Percentiles rank a stretch among this genome's conserved stretches.
phyloP scores from a whole-genome alignment of 2,329 filamentous ascomycete species.

The Thielaviopsis ethacetica region DNA sequence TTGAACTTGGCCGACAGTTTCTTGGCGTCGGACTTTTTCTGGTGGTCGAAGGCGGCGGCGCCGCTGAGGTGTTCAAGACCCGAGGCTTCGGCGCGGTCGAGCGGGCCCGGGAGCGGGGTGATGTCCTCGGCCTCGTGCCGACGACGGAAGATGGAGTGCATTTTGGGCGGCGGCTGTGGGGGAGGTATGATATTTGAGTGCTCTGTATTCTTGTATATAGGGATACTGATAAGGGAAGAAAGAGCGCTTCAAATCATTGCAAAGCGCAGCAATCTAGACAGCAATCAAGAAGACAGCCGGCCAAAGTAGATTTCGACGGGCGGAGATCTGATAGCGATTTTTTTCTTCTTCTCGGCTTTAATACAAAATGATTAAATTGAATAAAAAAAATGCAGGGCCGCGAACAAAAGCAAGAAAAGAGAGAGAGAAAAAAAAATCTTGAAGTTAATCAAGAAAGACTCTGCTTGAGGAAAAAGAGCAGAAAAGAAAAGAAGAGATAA shows the following conservation, averaged over 20 bases:
- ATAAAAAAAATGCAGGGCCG: not conserved
- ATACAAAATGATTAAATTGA: too few relatives aligned
- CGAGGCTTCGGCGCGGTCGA: constrained; percentile 23
- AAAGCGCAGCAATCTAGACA: not conserved
- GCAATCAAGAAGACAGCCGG: too few relatives aligned
- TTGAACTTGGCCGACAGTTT: not conserved
- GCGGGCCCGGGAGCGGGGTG: constrained; percentile 25
- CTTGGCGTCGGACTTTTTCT: not conserved
- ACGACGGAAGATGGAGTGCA: constrained; percentile 25
- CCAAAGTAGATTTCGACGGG: too few relatives aligned
- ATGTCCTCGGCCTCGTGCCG: constrained; percentile 29
- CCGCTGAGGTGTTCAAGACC: constrained; percentile 27
- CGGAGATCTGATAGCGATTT: too few relatives aligned
- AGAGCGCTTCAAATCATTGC: too few relatives aligned
- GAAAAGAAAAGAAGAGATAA: too few relatives aligned
- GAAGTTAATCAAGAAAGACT: too few relatives aligned
- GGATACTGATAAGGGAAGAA: too few relatives aligned
- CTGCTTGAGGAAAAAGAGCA: too few relatives aligned
- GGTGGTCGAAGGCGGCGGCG: constrained; percentile 36
- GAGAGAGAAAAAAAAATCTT: not conserved
- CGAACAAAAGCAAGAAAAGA: not conserved
- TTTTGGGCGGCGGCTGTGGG: not conserved
- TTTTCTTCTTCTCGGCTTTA: too few relatives aligned
- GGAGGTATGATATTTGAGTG: too few relatives aligned
- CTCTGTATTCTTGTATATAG: too few relatives aligned